These are phyloP conservation scores for Bodo saltans DNA, from an alignment of 78 protist genomes.

Conservation along the genomic window DNA sequence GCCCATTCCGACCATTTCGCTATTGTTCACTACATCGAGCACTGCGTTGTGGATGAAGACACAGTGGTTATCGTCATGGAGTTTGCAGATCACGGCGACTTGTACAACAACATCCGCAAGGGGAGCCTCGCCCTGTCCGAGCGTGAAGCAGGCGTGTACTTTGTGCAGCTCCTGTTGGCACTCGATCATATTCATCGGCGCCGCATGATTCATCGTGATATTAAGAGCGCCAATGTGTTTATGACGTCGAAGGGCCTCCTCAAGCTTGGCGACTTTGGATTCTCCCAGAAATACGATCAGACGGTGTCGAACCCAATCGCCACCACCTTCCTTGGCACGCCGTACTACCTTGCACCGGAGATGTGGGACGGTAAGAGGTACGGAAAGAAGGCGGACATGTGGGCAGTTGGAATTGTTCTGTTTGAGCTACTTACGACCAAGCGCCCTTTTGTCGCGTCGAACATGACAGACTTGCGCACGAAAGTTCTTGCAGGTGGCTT, in stretches of 20 bases:
- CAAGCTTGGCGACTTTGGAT: slow-evolving; percentile 68
- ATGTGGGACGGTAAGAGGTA: slow-evolving; percentile 72
- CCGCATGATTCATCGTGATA: slow-evolving; percentile 31
- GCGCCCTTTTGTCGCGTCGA: slow-evolving; percentile 38
- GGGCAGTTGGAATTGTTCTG: slow-evolving; percentile 47
- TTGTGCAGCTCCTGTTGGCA: slow-evolving; percentile 29
- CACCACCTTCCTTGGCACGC: slow-evolving; percentile 76
- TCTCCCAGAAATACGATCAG: slow-evolving; percentile 56
- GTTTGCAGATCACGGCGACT: slow-evolving; percentile 33
- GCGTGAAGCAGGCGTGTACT: background rate
- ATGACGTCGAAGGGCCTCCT: slow-evolving; percentile 22
- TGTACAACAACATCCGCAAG: background rate
- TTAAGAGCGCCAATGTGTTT: slow-evolving; percentile 28
- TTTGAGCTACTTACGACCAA: slow-evolving; percentile 53
- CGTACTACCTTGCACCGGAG: slow-evolving; percentile 86
- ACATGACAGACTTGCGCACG: background rate
- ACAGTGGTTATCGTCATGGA: slow-evolving; percentile 29
- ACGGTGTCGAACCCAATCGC: slow-evolving; percentile 58
- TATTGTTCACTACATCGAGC: slow-evolving; percentile 65
- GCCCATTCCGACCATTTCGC: slow-evolving; percentile 50
- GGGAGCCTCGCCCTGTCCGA: background rate
- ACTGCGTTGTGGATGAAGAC: slow-evolving; percentile 21
- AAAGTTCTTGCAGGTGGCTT: background rate
- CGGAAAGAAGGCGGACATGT: slow-evolving; percentile 39
- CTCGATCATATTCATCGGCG: slow-evolving; percentile 13